These are phyloP conservation scores for Bryoerythrophyllum caledonicum DNA, from an alignment of 225 moss, liverwort and hornwort genomes.

Conservation along the genomic window DNA sequence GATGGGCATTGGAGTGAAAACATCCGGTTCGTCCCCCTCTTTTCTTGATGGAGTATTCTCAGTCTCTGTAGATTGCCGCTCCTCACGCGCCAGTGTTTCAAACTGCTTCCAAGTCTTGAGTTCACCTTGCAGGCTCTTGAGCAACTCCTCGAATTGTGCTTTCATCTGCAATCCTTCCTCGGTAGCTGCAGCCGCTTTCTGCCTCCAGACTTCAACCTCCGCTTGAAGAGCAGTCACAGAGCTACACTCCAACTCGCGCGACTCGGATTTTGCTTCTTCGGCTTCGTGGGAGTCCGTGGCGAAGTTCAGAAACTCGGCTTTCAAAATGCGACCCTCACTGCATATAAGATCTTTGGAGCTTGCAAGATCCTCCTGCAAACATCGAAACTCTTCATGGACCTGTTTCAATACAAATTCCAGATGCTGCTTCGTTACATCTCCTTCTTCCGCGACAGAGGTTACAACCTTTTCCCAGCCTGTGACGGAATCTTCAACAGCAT, in stretches of 20 bases:
- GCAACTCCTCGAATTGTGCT: conserved; percentile 34
- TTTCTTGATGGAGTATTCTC: not conserved
- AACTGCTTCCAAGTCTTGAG: conserved; percentile 41
- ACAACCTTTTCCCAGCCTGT: conserved; percentile 33
- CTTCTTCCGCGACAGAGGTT: conserved; percentile 39
- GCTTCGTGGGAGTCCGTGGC: conserved; percentile 13
- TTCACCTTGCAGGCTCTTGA: conserved; percentile 34
- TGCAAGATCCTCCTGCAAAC: conserved; percentile 32
- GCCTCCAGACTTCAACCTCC: conserved; percentile 59
- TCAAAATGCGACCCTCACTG: conserved; percentile 25
- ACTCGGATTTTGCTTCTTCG: conserved; percentile 30
- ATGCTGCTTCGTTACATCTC: conserved; percentile 32
- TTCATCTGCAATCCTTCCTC: conserved; percentile 32
- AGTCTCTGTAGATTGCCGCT: conserved; percentile 3
- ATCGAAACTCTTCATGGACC: conserved; percentile 39
- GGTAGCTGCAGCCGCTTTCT: conserved; percentile 24
- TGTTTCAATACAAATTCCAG: conserved; percentile 32
- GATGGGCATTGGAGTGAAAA: conserved; percentile 6
- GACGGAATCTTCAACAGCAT: conserved; percentile 32
- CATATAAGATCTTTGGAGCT: conserved; percentile 29
- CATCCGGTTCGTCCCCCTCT: not conserved
- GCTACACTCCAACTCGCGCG: conserved; percentile 24
- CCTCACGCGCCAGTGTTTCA: conserved; percentile 23
- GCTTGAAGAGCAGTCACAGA: conserved; percentile 36
- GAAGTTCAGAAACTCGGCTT: conserved; percentile 27